Conservation (phyloP, 2,329 filamentous ascomycete species). For the Fusarium mangiferae region DNA sequence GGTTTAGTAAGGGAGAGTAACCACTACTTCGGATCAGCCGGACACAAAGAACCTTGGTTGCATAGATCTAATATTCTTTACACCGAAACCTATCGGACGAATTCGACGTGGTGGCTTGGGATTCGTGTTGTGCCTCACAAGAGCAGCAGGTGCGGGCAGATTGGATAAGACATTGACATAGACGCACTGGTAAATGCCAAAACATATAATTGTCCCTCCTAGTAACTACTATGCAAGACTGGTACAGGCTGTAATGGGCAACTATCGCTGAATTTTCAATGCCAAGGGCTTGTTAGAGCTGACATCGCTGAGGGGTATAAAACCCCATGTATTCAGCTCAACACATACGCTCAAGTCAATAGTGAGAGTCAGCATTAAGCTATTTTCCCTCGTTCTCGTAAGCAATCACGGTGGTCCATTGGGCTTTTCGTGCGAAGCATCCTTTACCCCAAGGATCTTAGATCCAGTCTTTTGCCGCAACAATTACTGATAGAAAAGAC, state of each 20-base stretch:
- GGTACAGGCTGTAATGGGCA: background rate
- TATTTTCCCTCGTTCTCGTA: too few species aligned
- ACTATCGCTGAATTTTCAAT: too few species aligned
- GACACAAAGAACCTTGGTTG: background rate
- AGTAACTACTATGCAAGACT: fast-evolving
- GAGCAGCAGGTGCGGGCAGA: too few species aligned
- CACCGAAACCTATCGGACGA: background rate
- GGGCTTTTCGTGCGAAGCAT: background rate
- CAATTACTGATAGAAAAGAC: background rate
- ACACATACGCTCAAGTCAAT: background rate
- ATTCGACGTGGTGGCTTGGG: fast-evolving
- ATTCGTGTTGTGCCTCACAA: background rate
- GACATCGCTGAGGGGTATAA: too few species aligned
- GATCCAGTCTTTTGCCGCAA: background rate
- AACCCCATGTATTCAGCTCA: too few species aligned
- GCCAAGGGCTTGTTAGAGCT: too few species aligned
- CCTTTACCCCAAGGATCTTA: fast-evolving
- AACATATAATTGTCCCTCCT: fast-evolving
- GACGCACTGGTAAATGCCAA: fast-evolving
- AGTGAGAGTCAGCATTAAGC: too few species aligned
- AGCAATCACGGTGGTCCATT: fast-evolving
- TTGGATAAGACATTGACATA: background rate
- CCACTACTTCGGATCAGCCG: background rate
- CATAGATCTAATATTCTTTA: background rate
- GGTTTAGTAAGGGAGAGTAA: background rate